Evolutionary conservation across 257 asterid species (phyloP), one percentile per base, ranked within the genome.

Genomic region (Solanum virginianum): DNA sequence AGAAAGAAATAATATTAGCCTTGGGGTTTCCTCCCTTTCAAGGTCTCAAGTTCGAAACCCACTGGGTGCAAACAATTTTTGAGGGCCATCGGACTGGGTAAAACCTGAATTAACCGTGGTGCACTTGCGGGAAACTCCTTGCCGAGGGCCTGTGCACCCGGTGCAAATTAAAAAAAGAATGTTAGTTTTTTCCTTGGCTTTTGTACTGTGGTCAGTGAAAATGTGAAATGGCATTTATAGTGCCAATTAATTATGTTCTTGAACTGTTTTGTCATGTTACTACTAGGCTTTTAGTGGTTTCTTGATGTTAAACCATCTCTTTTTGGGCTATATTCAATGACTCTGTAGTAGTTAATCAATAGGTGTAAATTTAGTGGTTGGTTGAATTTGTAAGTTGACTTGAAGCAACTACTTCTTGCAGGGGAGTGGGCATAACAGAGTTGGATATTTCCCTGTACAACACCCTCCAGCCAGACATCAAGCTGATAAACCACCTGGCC

Each of bases 401-500:
- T 24, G 65, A 57, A 47, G 45, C 63, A 72, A 84, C 49, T 80
- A 59, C 80, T 81, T 59, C 54, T 86, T 85, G 86, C 91, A 94
- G 98, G 94, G 90, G 70, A 87, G 74, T 86, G 89, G 89, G 49
- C 92, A 85, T 47, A 94, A 90, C 84, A 90, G 87, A 83, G 85
- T 81, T 80, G 82, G 26, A 51, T 85, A 88, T 87, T 87, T 84
- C 85, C 87, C 94, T 10, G 85, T 66, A 65, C 92, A 87, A 68
- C 86, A 39, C 75, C 90, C 92, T 57, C 87, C 88, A 49, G 71
- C 88, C 22, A 81, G 84, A 75, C 89, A 85, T 86, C 90, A 86
- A 75, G 57, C 89, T 10, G 97, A 93, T 86, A 92, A 90, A 84
- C 89, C 87, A n/a, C 79, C 81, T 80, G 62, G 85, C 62, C 88